A percentile compares a stretch with the other conserved stretches of the same genome.
phyloP scores from a whole-genome alignment of 1,139 yeast genomes.

The Debaryomyces coudertii region DNA sequence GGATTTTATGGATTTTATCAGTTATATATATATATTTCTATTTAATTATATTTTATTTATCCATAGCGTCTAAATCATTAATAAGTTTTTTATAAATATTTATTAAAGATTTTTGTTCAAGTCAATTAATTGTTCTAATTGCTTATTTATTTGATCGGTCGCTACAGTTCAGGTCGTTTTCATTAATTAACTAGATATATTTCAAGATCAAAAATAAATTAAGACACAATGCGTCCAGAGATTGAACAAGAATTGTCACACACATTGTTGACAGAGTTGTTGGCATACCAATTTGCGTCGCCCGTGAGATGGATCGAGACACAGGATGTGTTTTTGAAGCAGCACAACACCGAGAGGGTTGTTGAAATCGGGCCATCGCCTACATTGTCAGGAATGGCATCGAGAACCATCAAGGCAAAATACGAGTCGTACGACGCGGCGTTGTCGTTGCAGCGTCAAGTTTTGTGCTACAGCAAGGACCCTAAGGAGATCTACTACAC shows the following conservation, averaged over 20 bases:
- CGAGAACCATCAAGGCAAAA: constrained; percentile 93
- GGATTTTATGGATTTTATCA: neutral
- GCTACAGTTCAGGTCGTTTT: neutral
- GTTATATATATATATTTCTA: neutral
- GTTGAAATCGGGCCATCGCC: constrained; percentile 99
- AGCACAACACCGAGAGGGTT: constrained; percentile 92
- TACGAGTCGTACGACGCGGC: constrained; percentile 98
- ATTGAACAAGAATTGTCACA: constrained; percentile 97
- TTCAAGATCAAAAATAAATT: neutral
- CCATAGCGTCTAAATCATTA: neutral
- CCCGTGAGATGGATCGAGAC: constrained; percentile 99
- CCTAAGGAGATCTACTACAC: constrained; percentile 95
- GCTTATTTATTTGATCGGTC: constrained; percentile 1
- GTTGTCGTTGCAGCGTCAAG: constrained; percentile 92
- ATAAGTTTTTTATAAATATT: neutral
- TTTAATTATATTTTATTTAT: neutral
- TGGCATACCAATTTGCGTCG: constrained; percentile 98
- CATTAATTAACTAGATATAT: constrained; percentile 1
- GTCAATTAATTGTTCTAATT: constrained; percentile 1
- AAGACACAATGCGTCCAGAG: constrained; percentile 81
- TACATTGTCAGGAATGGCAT: constrained; percentile 97
- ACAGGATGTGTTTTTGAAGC: constrained; percentile 94
- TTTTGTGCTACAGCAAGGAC: constrained; percentile 92
- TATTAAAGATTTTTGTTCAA: neutral
- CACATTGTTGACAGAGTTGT: constrained; percentile 86